A percentile compares a stretch with the other conserved stretches of the same genome.
These are phyloP conservation scores for Aureobasidium musti DNA, from an alignment of 2,329 filamentous ascomycete species.

Conservation along the genomic window DNA sequence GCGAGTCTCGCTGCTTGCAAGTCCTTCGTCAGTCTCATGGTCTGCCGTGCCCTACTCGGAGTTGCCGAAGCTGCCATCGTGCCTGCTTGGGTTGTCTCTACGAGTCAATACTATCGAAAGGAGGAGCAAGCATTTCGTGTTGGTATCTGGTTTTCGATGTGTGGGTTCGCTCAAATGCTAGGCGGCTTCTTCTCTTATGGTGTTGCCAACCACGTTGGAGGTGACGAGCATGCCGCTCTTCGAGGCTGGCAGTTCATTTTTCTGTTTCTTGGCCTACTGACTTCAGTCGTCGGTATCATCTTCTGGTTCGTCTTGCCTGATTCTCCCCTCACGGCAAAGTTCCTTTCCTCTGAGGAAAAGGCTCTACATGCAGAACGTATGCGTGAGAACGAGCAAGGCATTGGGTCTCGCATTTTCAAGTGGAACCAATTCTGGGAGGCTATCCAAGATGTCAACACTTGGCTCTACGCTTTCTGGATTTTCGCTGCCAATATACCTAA, in stretches of 20 bases:
- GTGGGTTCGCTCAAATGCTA: not conserved
- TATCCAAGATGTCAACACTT: not conserved
- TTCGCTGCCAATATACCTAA: slow-evolving; percentile 4
- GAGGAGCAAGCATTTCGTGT: not conserved
- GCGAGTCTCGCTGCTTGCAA: slow-evolving; percentile 38
- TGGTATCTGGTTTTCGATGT: not conserved
- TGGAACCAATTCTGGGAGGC: slow-evolving; percentile 11
- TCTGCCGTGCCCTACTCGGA: slow-evolving; percentile 40
- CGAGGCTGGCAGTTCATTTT: slow-evolving; percentile 1
- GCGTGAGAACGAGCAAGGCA: not conserved
- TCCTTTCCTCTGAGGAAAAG: not conserved
- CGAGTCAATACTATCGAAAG: not conserved
- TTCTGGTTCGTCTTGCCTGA: not conserved
- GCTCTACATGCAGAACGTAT: not conserved
- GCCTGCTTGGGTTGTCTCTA: not conserved
- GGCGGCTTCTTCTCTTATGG: slow-evolving; percentile 2
- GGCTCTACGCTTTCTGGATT: not conserved
- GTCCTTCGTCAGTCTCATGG: slow-evolving; percentile 37
- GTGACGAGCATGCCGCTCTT: not conserved
- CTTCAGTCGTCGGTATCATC: not conserved
- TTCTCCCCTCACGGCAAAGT: not conserved
- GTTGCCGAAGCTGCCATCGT: slow-evolving; percentile 36
- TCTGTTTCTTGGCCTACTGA: not conserved
- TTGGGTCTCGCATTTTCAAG: not conserved
- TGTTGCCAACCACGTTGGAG: not conserved